Evolutionary conservation across 2,329 filamentous ascomycete genomes (phyloP).

Genomic region (Fusarium xyrophilum): DNA sequence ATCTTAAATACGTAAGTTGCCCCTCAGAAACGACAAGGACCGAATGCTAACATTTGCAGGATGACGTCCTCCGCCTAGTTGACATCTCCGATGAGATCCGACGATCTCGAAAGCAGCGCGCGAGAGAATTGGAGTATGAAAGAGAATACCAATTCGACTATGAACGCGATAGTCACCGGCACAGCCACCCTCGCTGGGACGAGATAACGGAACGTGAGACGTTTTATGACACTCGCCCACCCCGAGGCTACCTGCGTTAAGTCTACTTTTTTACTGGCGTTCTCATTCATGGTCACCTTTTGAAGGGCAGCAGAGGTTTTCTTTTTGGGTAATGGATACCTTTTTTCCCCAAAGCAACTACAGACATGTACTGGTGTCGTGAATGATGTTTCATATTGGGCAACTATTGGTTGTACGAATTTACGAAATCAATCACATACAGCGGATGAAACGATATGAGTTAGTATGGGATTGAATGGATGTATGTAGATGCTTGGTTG

Average conservation of each 20-base stretch:
- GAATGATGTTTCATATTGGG: constrained; percentile 16
- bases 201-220: constrained; percentile 74
- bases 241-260: constrained; percentile 41
- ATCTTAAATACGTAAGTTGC: constrained; percentile 79
- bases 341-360: constrained; percentile 11
- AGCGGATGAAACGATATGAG: constrained; percentile 17
- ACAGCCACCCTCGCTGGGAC: constrained; percentile 54
- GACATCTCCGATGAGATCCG: constrained; percentile 84
- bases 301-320: constrained; percentile 8
- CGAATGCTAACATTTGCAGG: constrained; percentile 57
- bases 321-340: constrained; percentile 25
- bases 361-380: constrained; percentile 23
- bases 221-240: constrained; percentile 61
- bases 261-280: constrained; percentile 26
- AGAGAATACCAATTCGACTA: constrained; percentile 61
- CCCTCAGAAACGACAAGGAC: not conserved
- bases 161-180: constrained; percentile 52
- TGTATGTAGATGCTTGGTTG: constrained; percentile 32
- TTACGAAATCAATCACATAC: constrained; percentile 35
- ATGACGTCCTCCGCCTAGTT: constrained; percentile 85
- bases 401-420: constrained; percentile 28
- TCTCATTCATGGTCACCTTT: constrained; percentile 19
- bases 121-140: constrained; percentile 65
- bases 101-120: constrained; percentile 61
- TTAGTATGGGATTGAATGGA: constrained; percentile 16